Conservation (phyloP, 371 early-diverging fungal species). For the Syncephalastrum sp. region DNA sequence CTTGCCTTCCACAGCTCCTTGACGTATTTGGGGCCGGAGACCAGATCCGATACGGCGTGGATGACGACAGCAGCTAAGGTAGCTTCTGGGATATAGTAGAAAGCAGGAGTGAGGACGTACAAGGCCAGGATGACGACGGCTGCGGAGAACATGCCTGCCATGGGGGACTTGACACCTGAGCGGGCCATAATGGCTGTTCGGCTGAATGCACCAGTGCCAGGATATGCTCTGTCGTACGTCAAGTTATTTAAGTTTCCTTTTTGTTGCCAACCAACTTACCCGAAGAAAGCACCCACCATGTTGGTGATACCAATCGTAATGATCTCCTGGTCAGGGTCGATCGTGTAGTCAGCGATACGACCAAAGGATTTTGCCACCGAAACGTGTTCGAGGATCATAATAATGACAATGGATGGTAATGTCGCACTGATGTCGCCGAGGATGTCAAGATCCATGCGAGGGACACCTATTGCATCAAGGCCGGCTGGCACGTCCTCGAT, state of each 20-base stretch:
- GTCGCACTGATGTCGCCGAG: constrained; percentile 29
- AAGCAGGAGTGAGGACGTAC: constrained; percentile 75
- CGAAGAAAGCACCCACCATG: constrained; percentile 76
- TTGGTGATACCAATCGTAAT: constrained; percentile 84
- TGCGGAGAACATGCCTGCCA: constrained; percentile 76
- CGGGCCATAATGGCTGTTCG: constrained; percentile 82
- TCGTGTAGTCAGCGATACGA: constrained; percentile 50
- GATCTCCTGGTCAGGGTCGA: constrained; percentile 78
- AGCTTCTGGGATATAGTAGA: constrained; percentile 85
- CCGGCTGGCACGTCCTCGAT: constrained; percentile 66
- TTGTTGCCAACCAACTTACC: constrained; percentile 25
- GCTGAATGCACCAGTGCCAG: constrained; percentile 88
- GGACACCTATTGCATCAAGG: constrained; percentile 51
- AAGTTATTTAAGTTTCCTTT: not conserved
- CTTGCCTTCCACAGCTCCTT: constrained; percentile 37
- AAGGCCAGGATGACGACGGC: constrained; percentile 74
- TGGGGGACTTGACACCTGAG: constrained; percentile 79
- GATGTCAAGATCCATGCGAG: constrained; percentile 34
- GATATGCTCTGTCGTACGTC: constrained; percentile 59
- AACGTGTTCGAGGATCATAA: constrained; percentile 76
- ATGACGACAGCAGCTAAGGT: constrained; percentile 80
- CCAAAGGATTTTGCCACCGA: constrained; percentile 79
- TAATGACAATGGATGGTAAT: constrained; percentile 58
- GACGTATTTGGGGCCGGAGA: constrained; percentile 30
- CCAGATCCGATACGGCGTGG: constrained; percentile 62